These are phyloP conservation scores for Macrolepiota albuminosa DNA, from an alignment of 768 basidiomycete species.

Conservation along the genomic window DNA sequence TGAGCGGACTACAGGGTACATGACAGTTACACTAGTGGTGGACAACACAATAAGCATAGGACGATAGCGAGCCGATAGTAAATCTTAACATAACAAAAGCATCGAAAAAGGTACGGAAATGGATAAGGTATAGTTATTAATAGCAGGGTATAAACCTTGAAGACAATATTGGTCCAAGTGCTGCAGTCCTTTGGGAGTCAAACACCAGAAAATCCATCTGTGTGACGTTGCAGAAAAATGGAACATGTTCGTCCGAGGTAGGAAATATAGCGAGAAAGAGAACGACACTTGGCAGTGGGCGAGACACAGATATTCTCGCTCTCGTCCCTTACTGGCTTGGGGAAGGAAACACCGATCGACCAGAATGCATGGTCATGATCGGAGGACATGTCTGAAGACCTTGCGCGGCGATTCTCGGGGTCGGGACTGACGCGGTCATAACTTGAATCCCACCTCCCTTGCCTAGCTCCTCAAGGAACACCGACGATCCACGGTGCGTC, in stretches of 20 bases:
- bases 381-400: background rate
- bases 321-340: background rate
- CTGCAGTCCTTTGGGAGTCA: background rate
- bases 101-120: background rate
- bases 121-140: background rate
- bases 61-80: background rate
- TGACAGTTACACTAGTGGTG: background rate
- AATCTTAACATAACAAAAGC: background rate
- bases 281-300: too few relatives aligned
- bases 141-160: background rate
- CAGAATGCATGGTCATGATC: background rate
- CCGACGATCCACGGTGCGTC: conserved; percentile 8
- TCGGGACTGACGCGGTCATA: background rate
- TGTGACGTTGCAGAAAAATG: background rate
- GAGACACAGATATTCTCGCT: background rate
- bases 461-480: conserved; percentile 6
- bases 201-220: background rate
- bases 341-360: background rate
- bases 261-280: background rate
- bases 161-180: background rate
- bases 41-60: background rate
- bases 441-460: background rate
- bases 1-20: background rate
- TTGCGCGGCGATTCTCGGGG: background rate
- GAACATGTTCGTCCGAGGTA: background rate